Percentiles rank a stretch among this genome's conserved stretches.
These are phyloP conservation scores for Solanum megistacrolobum DNA, from an alignment of 257 asterid genomes.

Conservation along the genomic window DNA sequence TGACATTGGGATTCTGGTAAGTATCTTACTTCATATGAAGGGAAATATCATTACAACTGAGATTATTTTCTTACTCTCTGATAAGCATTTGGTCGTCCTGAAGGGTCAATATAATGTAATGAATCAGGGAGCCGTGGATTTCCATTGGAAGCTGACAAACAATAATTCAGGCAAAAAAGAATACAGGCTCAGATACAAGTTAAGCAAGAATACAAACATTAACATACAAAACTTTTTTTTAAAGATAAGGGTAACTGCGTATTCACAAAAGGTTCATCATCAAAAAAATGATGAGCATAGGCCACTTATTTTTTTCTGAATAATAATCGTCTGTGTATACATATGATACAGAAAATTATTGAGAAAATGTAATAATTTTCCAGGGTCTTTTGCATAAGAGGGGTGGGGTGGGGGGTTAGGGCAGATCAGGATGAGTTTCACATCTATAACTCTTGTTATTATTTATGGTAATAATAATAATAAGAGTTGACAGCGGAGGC, in stretches of 20 bases:
- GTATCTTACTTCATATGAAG: conserved; percentile 2
- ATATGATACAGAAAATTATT: neutral
- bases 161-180: neutral
- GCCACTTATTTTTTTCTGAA: neutral
- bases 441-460: neutral
- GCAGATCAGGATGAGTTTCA: neutral
- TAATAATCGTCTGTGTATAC: neutral
- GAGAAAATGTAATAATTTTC: neutral
- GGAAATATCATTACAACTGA: neutral
- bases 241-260: neutral
- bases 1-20: conserved; percentile 23
- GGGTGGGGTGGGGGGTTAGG: neutral
- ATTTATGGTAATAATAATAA: neutral
- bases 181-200: neutral
- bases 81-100: conserved; percentile 89
- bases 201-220: neutral
- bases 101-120: conserved; percentile 82
- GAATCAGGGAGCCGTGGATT: conserved; percentile 97
- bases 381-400: neutral
- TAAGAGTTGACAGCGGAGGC: neutral
- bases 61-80: conserved; percentile 67
- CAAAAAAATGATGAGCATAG: neutral
- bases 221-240: neutral
- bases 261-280: neutral
- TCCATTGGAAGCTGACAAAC: conserved; percentile 91